A percentile compares a stretch with the other conserved stretches of the same genome.
Evolutionary conservation across 2,329 filamentous ascomycete species (phyloP).

Genomic region (Berkeleyomyces rouxiae): DNA sequence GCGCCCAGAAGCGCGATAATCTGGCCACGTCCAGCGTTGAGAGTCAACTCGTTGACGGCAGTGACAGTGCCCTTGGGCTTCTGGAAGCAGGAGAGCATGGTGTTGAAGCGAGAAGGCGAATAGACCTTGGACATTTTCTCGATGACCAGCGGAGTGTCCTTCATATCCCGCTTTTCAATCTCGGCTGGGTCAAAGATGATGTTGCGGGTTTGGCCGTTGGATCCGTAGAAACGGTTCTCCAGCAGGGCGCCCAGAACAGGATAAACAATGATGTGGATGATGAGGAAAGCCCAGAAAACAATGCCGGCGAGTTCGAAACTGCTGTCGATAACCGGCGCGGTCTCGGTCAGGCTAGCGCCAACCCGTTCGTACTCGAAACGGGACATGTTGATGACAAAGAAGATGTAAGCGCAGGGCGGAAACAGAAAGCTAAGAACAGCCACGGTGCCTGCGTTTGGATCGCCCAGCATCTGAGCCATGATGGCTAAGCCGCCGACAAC

Average conservation of each 20-base stretch:
- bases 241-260: conserved; percentile 58
- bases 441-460: conserved; percentile 45
- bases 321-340: conserved; percentile 50
- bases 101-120: conserved; percentile 29
- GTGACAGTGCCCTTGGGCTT: conserved; percentile 35
- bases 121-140: conserved; percentile 66
- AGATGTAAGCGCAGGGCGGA: conserved; percentile 75
- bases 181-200: conserved; percentile 23
- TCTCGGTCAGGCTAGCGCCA: conserved; percentile 42
- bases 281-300: conserved; percentile 58
- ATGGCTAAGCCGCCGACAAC: conserved; percentile 61
- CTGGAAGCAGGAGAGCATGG: conserved; percentile 22
- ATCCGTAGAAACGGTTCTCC: conserved; percentile 61
- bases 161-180: conserved; percentile 11
- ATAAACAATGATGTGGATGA: conserved; percentile 63
- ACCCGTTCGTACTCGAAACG: conserved; percentile 51
- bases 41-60: conserved; percentile 59
- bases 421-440: conserved; percentile 60
- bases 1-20: conserved; percentile 77
- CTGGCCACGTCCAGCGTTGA: conserved; percentile 59
- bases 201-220: conserved; percentile 44
- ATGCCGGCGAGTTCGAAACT: conserved; percentile 45
- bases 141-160: conserved; percentile 45
- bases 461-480: conserved; percentile 57
- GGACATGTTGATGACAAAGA: conserved; percentile 59